Evolutionary conservation across 116 monocot species (phyloP).

Genomic region (Iris pallida): DNA sequence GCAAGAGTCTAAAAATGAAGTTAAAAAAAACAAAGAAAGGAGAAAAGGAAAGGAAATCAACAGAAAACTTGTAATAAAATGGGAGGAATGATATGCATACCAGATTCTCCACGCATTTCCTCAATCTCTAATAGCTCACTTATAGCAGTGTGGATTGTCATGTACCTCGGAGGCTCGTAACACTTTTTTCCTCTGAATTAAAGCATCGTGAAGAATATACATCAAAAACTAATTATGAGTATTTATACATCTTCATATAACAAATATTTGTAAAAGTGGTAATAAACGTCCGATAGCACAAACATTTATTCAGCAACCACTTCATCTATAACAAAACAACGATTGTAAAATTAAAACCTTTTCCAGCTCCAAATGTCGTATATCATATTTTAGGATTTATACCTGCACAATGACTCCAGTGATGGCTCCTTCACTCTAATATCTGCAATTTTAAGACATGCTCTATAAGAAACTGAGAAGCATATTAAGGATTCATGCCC

Average conservation of each 20-base stretch:
- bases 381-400: slow-evolving; percentile 1
- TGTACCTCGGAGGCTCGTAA: slow-evolving; percentile 83
- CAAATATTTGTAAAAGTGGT: neutral
- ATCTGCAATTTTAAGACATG: slow-evolving; percentile 46
- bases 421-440: slow-evolving; percentile 95
- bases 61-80: too few species aligned
- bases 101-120: slow-evolving; percentile 40
- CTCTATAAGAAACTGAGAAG: neutral
- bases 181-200: slow-evolving; percentile 63
- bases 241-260: neutral
- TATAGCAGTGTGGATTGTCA: slow-evolving; percentile 75
- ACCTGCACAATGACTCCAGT: slow-evolving; percentile 86
- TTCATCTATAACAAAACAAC: neutral
- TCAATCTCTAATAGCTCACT: slow-evolving; percentile 75
- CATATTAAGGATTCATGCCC: neutral
- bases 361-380: neutral
- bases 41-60: too few species aligned
- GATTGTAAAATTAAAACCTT: neutral
- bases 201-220: neutral
- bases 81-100: slow-evolving; percentile 22
- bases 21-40: too few species aligned
- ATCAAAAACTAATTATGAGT: neutral
- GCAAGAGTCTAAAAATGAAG: too few species aligned
- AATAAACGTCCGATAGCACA: neutral
- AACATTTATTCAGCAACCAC: neutral